Conservation (phyloP, 139 green algal species). For the Desmodesmus armatus region DNA sequence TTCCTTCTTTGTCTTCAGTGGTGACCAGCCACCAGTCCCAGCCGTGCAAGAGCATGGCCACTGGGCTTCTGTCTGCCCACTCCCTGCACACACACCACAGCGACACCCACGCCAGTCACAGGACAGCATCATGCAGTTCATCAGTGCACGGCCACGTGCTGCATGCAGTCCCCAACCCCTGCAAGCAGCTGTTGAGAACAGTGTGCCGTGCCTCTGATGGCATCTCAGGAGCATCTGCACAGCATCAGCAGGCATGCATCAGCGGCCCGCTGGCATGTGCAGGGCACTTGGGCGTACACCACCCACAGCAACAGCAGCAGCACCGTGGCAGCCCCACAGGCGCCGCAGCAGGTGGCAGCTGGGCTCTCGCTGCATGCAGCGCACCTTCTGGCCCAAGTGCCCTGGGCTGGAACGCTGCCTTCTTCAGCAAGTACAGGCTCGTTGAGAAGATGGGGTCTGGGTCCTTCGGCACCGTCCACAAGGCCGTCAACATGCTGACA, state of each 20-base stretch:
- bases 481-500: constrained; percentile 44
- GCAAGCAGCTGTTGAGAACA: background rate
- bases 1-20: too few relatives aligned
- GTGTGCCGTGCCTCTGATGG: background rate
- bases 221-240: background rate
- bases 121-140: too few relatives aligned
- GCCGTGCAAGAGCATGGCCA: too few relatives aligned
- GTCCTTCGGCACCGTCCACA: constrained; percentile 50
- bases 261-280: background rate
- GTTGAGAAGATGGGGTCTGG: constrained; percentile 45
- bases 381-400: background rate
- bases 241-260: background rate
- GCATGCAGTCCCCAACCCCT: too few relatives aligned
- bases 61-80: too few relatives aligned
- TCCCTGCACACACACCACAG: too few relatives aligned
- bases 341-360: background rate
- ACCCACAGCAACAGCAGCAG: background rate
- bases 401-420: constrained; percentile 36
- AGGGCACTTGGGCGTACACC: background rate
- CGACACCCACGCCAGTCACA: too few relatives aligned
- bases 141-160: too few relatives aligned
- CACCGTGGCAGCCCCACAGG: background rate
- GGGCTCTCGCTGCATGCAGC: background rate
- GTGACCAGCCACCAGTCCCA: too few relatives aligned
- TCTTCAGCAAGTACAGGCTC: constrained; percentile 21